These are phyloP conservation scores for Magnusiomyces ingens DNA, from an alignment of 1,139 yeast species.

Conservation along the genomic window DNA sequence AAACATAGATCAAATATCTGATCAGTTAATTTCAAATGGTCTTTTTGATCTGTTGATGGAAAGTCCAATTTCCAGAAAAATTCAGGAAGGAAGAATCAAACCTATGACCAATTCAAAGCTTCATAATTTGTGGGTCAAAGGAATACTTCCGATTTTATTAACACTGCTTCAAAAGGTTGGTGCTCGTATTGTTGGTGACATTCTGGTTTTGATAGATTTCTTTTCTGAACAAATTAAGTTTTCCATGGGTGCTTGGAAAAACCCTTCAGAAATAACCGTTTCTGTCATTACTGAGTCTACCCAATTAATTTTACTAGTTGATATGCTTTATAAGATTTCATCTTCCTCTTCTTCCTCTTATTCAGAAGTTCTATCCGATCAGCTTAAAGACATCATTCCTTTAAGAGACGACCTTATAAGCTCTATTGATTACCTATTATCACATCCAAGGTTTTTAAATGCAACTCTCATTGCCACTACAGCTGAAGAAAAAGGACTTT, in stretches of 20 bases:
- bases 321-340: slow-evolving; percentile 41
- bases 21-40: slow-evolving; percentile 57
- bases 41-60: slow-evolving; percentile 65
- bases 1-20: slow-evolving; percentile 57
- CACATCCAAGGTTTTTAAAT: slow-evolving; percentile 79
- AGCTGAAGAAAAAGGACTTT: slow-evolving; percentile 52
- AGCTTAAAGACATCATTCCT: slow-evolving; percentile 2
- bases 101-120: slow-evolving; percentile 47
- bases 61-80: slow-evolving; percentile 59
- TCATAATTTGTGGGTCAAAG: slow-evolving; percentile 77
- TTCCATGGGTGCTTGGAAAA: slow-evolving; percentile 65
- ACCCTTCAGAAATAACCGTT: slow-evolving; percentile 54
- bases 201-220: slow-evolving; percentile 54
- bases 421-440: slow-evolving; percentile 60
- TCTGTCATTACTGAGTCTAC: slow-evolving; percentile 71
- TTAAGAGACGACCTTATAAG: slow-evolving; percentile 40
- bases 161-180: slow-evolving; percentile 59
- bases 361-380: slow-evolving; percentile 6
- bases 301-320: slow-evolving; percentile 63
- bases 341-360: slow-evolving; percentile 22
- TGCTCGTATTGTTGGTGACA: slow-evolving; percentile 54
- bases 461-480: slow-evolving; percentile 61
- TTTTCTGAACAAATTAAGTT: slow-evolving; percentile 58
- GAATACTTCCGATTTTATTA: slow-evolving; percentile 63
- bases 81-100: slow-evolving; percentile 59